These are phyloP conservation scores for Ramalina peruviana DNA, from an alignment of 495 filamentous ascomycete species.

Conservation along the genomic window DNA sequence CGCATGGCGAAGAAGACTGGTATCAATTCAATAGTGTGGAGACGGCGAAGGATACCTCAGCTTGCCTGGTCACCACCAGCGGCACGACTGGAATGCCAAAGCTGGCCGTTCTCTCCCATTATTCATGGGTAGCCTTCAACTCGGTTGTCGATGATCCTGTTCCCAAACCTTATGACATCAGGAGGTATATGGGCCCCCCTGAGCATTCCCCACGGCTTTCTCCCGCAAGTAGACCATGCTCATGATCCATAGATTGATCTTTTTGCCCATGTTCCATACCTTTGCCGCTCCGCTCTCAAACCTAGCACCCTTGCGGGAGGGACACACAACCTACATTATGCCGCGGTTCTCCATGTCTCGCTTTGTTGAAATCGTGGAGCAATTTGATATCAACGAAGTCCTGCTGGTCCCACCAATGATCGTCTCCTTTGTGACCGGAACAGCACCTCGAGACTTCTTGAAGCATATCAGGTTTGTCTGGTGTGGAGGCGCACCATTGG, in stretches of 20 bases:
- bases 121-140: conserved; percentile 37
- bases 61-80: conserved; percentile 33
- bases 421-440: conserved; percentile 33
- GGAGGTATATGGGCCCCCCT: conserved; percentile 9
- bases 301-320: conserved; percentile 31
- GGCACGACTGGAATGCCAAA: conserved; percentile 44
- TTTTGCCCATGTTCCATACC: conserved; percentile 48
- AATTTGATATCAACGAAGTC: conserved; percentile 38
- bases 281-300: conserved; percentile 33
- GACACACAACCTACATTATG: conserved; percentile 39
- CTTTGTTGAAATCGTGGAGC: conserved; percentile 35
- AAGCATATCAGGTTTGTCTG: conserved; percentile 24
- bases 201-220: background rate
- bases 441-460: conserved; percentile 27
- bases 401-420: conserved; percentile 42
- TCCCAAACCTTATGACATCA: conserved; percentile 27
- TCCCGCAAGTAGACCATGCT: background rate
- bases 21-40: conserved; percentile 31
- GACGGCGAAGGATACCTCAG: conserved; percentile 21
- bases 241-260: conserved; percentile 19
- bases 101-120: conserved; percentile 33
- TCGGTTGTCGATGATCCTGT: conserved; percentile 28
- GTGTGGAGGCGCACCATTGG: conserved; percentile 38
- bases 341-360: conserved; percentile 38
- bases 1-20: conserved; percentile 36